Conservation (phyloP, 345 rosid species). For the Ceriops decandra region DNA sequence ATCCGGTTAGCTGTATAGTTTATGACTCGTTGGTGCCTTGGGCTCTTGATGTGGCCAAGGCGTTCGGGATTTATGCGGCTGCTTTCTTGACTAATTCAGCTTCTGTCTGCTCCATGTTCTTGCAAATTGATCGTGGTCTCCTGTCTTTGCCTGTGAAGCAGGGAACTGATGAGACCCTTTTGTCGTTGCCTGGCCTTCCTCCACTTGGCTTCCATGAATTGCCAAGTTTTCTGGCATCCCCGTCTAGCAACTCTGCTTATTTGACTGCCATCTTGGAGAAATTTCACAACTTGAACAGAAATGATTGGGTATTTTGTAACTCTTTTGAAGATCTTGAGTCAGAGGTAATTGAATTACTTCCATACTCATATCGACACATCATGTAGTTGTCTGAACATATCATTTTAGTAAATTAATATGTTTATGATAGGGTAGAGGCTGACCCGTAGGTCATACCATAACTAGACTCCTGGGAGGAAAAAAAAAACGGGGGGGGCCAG, state of each 20-base stretch:
- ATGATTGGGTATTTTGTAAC: conserved; percentile 48
- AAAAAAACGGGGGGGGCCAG: no score
- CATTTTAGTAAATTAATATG: neutral
- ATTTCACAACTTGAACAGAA: conserved; percentile 13
- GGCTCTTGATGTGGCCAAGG: conserved; percentile 47
- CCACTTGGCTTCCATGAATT: conserved; percentile 28
- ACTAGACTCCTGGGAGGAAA: no score
- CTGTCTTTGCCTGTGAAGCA: conserved; percentile 28
- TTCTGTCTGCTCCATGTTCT: conserved; percentile 41
- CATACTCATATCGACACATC: neutral
- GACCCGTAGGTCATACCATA: no score
- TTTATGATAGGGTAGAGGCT: no score
- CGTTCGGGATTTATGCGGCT: conserved; percentile 33
- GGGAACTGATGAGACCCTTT: conserved; percentile 11
- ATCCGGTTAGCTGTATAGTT: conserved; percentile 36
- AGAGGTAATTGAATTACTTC: conserved; percentile 29
- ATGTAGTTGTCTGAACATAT: neutral
- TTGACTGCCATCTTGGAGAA: conserved; percentile 33
- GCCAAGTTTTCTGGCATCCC: conserved; percentile 39
- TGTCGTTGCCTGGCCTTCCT: conserved; percentile 44
- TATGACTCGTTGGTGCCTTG: conserved; percentile 48
- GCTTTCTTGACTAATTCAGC: conserved; percentile 43
- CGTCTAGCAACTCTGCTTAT: conserved; percentile 32
- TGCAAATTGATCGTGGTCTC: conserved; percentile 26
- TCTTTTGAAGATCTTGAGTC: conserved; percentile 43